These are phyloP conservation scores for Claviceps fusiformis DNA, from an alignment of 2,329 filamentous ascomycete species.

Conservation along the genomic window DNA sequence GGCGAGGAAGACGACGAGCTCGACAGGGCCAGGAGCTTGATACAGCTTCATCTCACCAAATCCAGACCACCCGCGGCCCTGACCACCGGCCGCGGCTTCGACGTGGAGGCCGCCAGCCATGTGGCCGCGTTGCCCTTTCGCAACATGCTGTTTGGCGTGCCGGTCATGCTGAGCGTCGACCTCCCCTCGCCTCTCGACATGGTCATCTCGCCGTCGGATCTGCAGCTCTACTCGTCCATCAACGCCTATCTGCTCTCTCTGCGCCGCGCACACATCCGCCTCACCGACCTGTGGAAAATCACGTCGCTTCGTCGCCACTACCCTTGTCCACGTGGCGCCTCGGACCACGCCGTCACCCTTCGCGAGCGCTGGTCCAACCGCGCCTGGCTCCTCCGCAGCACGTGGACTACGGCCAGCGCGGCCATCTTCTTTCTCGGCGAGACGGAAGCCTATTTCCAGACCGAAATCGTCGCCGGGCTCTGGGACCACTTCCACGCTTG, in stretches of 20 bases:
- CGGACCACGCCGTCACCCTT: slow-evolving; percentile 44
- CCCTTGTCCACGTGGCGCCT: slow-evolving; percentile 52
- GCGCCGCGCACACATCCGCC: slow-evolving; percentile 68
- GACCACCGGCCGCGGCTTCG: slow-evolving; percentile 23
- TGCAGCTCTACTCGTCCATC: slow-evolving; percentile 69
- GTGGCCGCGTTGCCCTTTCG: slow-evolving; percentile 50
- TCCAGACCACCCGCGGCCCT: slow-evolving; percentile 24
- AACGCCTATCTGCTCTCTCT: slow-evolving; percentile 80
- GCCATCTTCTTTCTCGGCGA: slow-evolving; percentile 83
- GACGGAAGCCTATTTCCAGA: slow-evolving; percentile 77
- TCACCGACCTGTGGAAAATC: slow-evolving; percentile 79
- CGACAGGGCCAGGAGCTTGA: slow-evolving; percentile 65
- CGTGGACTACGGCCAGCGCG: slow-evolving; percentile 83
- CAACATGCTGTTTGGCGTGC: slow-evolving; percentile 68
- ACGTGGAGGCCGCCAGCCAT: slow-evolving; percentile 16
- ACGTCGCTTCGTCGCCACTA: slow-evolving; percentile 65
- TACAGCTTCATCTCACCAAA: slow-evolving; percentile 53
- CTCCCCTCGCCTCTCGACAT: slow-evolving; percentile 73
- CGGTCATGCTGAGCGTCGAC: slow-evolving; percentile 53
- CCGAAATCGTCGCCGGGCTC: slow-evolving; percentile 68
- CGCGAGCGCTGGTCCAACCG: slow-evolving; percentile 52
- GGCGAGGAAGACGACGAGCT: slow-evolving; percentile 71
- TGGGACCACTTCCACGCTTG: slow-evolving; percentile 71
- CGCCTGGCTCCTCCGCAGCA: slow-evolving; percentile 55
- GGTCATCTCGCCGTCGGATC: slow-evolving; percentile 64